Evolutionary conservation across 192 early-diverging fungal species (phyloP).

Genomic region (Backusella morwellensis): DNA sequence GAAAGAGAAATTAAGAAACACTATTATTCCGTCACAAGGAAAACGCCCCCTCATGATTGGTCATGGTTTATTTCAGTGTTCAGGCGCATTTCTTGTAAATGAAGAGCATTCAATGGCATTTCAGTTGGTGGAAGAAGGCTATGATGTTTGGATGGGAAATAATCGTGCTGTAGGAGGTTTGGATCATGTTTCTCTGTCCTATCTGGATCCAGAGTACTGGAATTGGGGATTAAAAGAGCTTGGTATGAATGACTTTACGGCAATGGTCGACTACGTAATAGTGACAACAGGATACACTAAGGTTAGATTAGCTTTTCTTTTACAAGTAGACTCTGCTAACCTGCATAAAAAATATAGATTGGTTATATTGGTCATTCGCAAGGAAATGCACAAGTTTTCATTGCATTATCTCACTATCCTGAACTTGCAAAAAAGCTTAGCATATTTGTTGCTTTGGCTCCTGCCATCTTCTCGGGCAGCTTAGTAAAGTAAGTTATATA

Average conservation of each 20-base stretch:
- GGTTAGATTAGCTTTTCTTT: slow-evolving; percentile 11
- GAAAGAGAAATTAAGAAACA: background rate
- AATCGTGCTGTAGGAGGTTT: slow-evolving; percentile 61
- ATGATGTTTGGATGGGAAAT: slow-evolving; percentile 97
- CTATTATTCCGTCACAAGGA: background rate
- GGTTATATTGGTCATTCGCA: slow-evolving; percentile 95
- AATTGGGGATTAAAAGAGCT: slow-evolving; percentile 93
- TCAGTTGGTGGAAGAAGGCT: slow-evolving; percentile 83
- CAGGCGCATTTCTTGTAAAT: slow-evolving; percentile 85
- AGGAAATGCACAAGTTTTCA: slow-evolving; percentile 87
- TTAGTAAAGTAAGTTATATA: background rate
- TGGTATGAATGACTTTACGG: slow-evolving; percentile 81
- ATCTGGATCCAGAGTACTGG: slow-evolving; percentile 53
- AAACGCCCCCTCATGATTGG: slow-evolving; percentile 89
- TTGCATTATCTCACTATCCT: slow-evolving; percentile 78
- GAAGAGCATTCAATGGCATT: slow-evolving; percentile 76
- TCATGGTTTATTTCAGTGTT: slow-evolving; percentile 93
- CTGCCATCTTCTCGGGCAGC: slow-evolving; percentile 46
- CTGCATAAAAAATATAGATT: slow-evolving; percentile 32
- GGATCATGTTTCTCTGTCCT: slow-evolving; percentile 13
- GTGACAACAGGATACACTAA: slow-evolving; percentile 23
- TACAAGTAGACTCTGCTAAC: background rate
- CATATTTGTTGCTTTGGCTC: slow-evolving; percentile 90
- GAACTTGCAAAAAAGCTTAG: slow-evolving; percentile 77
- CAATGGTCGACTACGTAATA: slow-evolving; percentile 59